Evolutionary conservation across 257 asterid genomes (phyloP).

Genomic region (Nicotiana paniculata): DNA sequence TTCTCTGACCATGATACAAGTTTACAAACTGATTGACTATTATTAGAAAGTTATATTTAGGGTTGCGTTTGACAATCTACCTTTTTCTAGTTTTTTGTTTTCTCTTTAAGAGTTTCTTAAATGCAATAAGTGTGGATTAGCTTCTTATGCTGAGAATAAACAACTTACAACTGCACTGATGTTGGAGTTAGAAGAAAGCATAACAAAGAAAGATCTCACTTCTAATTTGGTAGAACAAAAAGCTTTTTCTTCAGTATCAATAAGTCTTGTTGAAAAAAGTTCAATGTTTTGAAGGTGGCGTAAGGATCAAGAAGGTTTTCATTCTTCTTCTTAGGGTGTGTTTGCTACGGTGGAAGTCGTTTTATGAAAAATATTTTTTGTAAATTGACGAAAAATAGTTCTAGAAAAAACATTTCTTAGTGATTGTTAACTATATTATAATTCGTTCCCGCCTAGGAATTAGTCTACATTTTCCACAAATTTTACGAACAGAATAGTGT

Average conservation of each 20-base stretch:
- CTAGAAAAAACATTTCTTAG: background rate
- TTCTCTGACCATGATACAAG: background rate
- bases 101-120: background rate
- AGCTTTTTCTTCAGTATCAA: background rate
- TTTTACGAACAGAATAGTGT: background rate
- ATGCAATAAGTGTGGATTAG: background rate
- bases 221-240: background rate
- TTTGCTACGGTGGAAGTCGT: background rate
- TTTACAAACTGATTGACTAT: background rate
- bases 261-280: background rate
- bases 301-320: background rate
- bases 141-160: background rate
- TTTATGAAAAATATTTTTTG: background rate
- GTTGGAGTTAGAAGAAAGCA: background rate
- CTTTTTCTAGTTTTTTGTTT: background rate
- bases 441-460: too few species aligned
- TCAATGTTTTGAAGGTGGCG: background rate
- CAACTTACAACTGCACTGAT: background rate
- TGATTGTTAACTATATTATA: background rate
- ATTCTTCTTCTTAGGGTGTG: background rate
- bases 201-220: background rate
- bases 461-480: too few species aligned
- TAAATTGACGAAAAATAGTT: too few species aligned
- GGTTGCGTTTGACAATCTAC: background rate
- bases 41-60: background rate